Conservation (phyloP, 352 stramenopile species). For the Thraustochytrium striatum region DNA sequence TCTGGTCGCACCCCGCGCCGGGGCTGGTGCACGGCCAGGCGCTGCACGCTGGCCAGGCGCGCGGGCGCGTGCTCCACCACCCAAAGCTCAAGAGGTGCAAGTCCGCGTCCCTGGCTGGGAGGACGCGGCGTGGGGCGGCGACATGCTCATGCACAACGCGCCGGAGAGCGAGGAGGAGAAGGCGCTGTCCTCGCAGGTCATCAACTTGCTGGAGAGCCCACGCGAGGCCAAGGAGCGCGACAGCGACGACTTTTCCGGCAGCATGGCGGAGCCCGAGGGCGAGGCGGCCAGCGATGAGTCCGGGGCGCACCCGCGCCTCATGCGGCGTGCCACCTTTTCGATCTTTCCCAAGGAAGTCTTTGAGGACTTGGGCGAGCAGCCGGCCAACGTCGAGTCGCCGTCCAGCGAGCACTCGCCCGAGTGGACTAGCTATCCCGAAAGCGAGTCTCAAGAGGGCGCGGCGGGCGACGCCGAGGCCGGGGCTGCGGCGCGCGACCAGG, state of each 20-base stretch:
- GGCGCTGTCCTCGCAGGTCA: not conserved
- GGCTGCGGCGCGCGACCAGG: not conserved
- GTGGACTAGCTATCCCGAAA: not conserved
- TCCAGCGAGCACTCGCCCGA: conserved; percentile 7
- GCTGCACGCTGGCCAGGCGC: not conserved
- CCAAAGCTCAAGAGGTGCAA: conserved; percentile 34
- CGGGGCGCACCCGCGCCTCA: not conserved
- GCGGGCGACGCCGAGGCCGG: conserved; percentile 8
- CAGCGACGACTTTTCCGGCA: not conserved
- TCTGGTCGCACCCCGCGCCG: not conserved
- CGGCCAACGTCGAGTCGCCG: not conserved
- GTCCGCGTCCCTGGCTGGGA: not conserved
- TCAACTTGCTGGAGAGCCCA: conserved; percentile 12
- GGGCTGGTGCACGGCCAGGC: not conserved
- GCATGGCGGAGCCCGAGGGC: not conserved
- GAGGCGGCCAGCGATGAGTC: not conserved
- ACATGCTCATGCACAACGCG: conserved; percentile 2
- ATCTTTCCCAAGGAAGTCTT: conserved; percentile 32
- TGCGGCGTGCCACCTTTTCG: conserved; percentile 27
- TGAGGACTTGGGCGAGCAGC: not conserved
- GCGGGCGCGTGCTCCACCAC: not conserved
- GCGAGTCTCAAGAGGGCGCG: not conserved
- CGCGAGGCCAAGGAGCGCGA: not conserved
- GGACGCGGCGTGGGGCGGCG: conserved; percentile 17
- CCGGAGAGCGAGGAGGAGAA: not conserved